Conservation (phyloP, 805 yeast species). For the Candida schatavii region DNA sequence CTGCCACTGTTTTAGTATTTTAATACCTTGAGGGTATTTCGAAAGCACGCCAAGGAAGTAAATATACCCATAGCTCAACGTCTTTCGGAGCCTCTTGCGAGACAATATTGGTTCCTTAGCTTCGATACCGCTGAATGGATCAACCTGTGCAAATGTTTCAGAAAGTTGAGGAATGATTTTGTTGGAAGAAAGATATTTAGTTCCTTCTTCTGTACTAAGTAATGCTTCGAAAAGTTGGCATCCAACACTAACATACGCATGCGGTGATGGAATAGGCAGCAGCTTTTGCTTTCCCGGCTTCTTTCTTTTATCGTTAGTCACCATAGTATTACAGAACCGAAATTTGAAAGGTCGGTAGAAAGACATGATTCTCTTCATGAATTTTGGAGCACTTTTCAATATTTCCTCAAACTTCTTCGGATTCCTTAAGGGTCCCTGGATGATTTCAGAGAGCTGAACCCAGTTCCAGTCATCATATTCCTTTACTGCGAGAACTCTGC, state of each 20-base stretch:
- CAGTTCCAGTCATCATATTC: conserved; percentile 87
- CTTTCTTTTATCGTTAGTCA: conserved; percentile 38
- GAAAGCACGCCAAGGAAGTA: conserved; percentile 74
- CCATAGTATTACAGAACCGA: conserved; percentile 48
- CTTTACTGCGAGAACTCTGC: conserved; percentile 75
- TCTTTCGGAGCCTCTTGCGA: conserved; percentile 52
- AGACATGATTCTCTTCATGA: conserved; percentile 77
- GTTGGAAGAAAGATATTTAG: conserved; percentile 61
- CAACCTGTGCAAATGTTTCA: conserved; percentile 82
- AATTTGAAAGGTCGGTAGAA: conserved; percentile 91
- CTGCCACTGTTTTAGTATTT: conserved; percentile 76
- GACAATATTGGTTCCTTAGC: conserved; percentile 76
- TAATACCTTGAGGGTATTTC: conserved; percentile 56
- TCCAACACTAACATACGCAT: conserved; percentile 67
- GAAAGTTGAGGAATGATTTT: conserved; percentile 85
- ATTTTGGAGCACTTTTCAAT: conserved; percentile 70
- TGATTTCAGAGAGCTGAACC: conserved; percentile 65
- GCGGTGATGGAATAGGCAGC: conserved; percentile 40
- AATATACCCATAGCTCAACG: conserved; percentile 75
- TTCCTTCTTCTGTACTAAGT: conserved; percentile 62
- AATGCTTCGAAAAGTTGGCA: conserved; percentile 69
- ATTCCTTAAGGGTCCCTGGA: conserved; percentile 78
- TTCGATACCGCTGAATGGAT: conserved; percentile 71
- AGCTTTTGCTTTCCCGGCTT: too few species aligned
- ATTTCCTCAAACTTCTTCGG: conserved; percentile 75